These are phyloP conservation scores for Selaginella moellendorffii DNA, from an alignment of 75 land plant genomes.

Conservation along the genomic window DNA sequence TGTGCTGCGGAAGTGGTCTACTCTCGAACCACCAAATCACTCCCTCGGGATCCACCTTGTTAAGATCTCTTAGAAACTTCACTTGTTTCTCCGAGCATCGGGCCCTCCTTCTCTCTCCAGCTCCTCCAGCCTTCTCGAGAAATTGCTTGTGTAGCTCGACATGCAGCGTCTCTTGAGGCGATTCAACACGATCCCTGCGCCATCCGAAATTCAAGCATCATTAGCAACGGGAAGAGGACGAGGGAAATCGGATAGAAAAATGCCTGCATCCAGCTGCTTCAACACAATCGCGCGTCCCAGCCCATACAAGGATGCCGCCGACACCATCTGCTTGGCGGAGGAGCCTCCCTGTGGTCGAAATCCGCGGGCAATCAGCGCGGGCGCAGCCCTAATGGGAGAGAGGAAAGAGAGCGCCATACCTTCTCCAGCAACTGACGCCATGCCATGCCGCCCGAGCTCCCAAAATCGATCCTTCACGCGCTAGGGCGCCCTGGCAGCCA, in stretches of 20 bases:
- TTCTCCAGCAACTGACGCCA: not conserved
- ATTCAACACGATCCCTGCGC: not conserved
- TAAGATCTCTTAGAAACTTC: constrained; percentile 51
- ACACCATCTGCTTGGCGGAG: not conserved
- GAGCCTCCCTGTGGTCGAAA: not conserved
- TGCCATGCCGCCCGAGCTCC: too few species aligned
- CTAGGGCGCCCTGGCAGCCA: not conserved
- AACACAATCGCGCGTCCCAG: too few species aligned
- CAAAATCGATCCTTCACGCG: not conserved
- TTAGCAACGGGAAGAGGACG: not conserved
- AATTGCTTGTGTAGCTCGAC: constrained; percentile 57
- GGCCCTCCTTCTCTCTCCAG: constrained; percentile 37
- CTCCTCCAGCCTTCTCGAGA: constrained; percentile 48
- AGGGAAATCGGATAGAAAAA: not conserved
- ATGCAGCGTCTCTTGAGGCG: constrained; percentile 22
- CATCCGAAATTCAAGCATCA: not conserved
- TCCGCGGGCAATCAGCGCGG: not conserved
- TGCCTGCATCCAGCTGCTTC: not conserved
- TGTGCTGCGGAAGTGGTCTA: constrained; percentile 69
- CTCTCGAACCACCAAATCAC: constrained; percentile 83
- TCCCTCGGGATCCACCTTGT: constrained; percentile 72
- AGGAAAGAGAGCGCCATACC: not conserved
- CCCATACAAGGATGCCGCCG: not conserved
- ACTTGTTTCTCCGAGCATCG: constrained; percentile 24
- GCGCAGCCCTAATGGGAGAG: not conserved